Base-by-base conservation (phyloP, 768 basidiomycete species). In the Dentipellis sp. region DNA sequence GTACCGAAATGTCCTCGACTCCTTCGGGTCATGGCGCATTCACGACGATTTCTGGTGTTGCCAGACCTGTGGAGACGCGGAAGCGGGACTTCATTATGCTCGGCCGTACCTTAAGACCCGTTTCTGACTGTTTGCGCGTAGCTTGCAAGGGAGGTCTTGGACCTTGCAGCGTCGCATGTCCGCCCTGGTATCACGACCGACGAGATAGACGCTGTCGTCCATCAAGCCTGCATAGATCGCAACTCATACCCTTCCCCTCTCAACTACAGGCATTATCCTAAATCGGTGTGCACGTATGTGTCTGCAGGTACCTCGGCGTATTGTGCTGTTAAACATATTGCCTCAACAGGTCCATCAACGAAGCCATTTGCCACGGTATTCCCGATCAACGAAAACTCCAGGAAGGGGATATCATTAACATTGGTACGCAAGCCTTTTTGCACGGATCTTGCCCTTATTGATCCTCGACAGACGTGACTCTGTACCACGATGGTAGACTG, bases 331-430 rank as follows among this genome's bases (percentile, higher is more conserved):
- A 11, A 47, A 40, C 17, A 19, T 53, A 46, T 10, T n/a, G 22
- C 29, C 38, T 29, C 54, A 48, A 47, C 62, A 90, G 91, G 19
- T 94, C 92, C 42, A 72, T 98, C 21, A 99, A 99, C 69, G 95
- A 98, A 70, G 88, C 81, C 52, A 94, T 99, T 64, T 98, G 97
- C 69, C 97, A 99, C 69, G 97, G 95, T 56, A 94, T 95, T 59
- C 94, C 94, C 38, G 92, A 95, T 73, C 78, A 87, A 66, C 74
- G 89, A 59, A 86, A 83, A 64, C 70, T 94, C 61, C 78, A 78
- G 64, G 91, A 97, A 61, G 97, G 97, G 16, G 97, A 99, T 71
- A 98, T 98, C 62, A 75, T 98, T 68, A 99, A 99, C 71, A 83
- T 99, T 53, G 94, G 90, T 86, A 59, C 57, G 75, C 67, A 55